phyloP scores from a whole-genome alignment of 1,284 basidiomycete species.

The Ceratobasidium sp. region DNA sequence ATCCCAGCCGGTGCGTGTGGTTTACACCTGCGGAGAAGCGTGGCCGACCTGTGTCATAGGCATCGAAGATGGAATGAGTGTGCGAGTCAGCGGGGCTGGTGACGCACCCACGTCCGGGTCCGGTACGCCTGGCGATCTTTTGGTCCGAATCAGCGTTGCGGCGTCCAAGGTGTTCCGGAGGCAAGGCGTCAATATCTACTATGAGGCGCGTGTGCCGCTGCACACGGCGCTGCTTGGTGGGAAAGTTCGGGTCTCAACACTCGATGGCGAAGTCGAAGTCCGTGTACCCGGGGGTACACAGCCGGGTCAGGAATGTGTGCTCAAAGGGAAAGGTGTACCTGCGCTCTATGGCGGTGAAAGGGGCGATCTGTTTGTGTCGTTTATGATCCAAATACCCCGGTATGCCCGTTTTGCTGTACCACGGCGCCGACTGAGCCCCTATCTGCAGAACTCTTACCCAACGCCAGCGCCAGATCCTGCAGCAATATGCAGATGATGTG shows the following conservation, averaged over 20 bases:
- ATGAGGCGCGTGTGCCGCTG: slow-evolving; percentile 91
- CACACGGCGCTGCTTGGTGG: slow-evolving; percentile 94
- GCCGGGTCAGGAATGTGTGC: slow-evolving; percentile 95
- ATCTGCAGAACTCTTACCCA: slow-evolving; percentile 75
- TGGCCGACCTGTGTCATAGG: slow-evolving; percentile 60
- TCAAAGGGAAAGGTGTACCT: slow-evolving; percentile 89
- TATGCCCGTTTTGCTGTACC: slow-evolving; percentile 57
- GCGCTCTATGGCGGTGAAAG: slow-evolving; percentile 72
- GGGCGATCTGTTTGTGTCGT: slow-evolving; percentile 93
- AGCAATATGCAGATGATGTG: slow-evolving; percentile 92
- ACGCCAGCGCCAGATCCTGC: slow-evolving; percentile 86
- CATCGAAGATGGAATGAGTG: slow-evolving; percentile 96
- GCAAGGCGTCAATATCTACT: slow-evolving; percentile 93
- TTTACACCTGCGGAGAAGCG: slow-evolving; percentile 1
- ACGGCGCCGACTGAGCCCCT: slow-evolving; percentile 28
- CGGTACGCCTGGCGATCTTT: slow-evolving; percentile 85
- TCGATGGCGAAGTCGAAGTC: slow-evolving; percentile 96
- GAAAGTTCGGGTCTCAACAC: slow-evolving; percentile 89
- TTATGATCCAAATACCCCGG: slow-evolving; percentile 91
- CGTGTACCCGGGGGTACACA: slow-evolving; percentile 94
- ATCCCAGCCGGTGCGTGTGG: slow-evolving; percentile 81
- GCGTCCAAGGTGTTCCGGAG: slow-evolving; percentile 88
- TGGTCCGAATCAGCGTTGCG: slow-evolving; percentile 87
- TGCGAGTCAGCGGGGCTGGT: slow-evolving; percentile 85
- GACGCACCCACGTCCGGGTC: slow-evolving; percentile 86